Evolutionary conservation across 176 grass and related monocot genomes (phyloP), one percentile per base, ranked within the genome.

Genomic region (Avena sativa): DNA sequence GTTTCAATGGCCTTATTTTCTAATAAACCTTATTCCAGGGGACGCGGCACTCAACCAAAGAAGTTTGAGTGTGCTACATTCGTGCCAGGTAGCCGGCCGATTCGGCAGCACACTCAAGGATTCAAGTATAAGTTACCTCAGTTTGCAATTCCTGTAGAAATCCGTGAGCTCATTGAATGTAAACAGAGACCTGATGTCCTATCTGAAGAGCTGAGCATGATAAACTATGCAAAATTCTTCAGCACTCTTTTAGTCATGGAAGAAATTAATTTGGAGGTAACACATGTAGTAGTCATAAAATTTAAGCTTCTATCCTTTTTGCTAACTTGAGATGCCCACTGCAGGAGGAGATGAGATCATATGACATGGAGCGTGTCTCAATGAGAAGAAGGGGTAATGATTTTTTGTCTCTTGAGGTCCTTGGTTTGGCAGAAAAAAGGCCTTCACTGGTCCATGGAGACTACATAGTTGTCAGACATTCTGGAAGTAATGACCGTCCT

Each of bases 251-350:
- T 98, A 70, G 92, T 96, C 79, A 94, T 95, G 90, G 93, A 98
- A 86, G 93, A 98, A 88, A 61, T 98, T 40, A 84, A 98, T 89
- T 73, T 96, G 57, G 93, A 98, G 94, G 96, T 98, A 92, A 73
- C 46, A 59, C 71, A 14, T 71, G 46, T 77, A 55, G 4, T 70
- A 26, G 2, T 71, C 12, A 71, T 57, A 78, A 52, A 85, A 50
- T 20, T 79, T 80, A 69, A 62, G 3, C 25, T 72, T 80, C 61
- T 84, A 69, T 73, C 89, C 59, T 84, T 57, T 83, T 71, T 90
- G 69, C 80, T 90, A 89, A 92, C 30, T 85, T 86, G 25, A 87
- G 46, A 77, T 67, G 12, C 23, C 65, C 38, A 78, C 63, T 89
- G 63, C 82, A 92, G 93, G 90, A 92, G 78, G 90, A 93, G 73